Base-by-base conservation (phyloP, 768 basidiomycete genomes). In the Suillus clintonianus region DNA sequence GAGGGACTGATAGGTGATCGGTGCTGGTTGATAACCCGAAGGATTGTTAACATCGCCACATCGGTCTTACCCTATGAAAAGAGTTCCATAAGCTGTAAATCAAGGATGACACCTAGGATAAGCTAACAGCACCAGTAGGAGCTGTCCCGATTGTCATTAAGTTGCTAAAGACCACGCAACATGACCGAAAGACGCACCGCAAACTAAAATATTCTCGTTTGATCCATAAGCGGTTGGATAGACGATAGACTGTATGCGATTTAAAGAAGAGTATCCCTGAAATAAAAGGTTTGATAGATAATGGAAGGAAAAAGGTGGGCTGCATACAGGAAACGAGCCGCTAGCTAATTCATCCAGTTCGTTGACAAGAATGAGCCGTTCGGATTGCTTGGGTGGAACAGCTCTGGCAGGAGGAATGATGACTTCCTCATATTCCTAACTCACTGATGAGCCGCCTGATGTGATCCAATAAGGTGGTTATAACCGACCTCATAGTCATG, bases 171-270 rank as follows among this genome's bases (percentile, higher is more conserved):
- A 54, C 13, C 19, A 37, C 56, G 37, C 30, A 14, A 22, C 27
- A 5, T 5, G 11, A 51, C 37, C 19, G n/a, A 15, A 59, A 36
- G 5, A 6, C 74, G 69, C 36, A 77, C 75, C 75, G 3, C 76
- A 76, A 55, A 99, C 84, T 30, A 99, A 87, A 80, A 99, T 85
- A 72, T 99, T 99, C 77, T 98, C 97, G 68, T 97, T 99, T 1
- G 94, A 90, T n/a, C 85, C 81, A 76, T 97, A 98, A 1, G 96
- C 97, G 3, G 92, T 93, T 0, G 91, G 89, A 77, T 90, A 98
- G 22, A 99, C 89, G 64, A 98, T 94, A 1, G 94, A 96, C 73
- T 99, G 97, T 63, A 99, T 91, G 66, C 97, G 85, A 74, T 99
- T 99, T 66, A 99, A 81, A 11, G 89, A 82, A 37, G 82, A 79